Evolutionary conservation across 164 flowering plant genomes (phyloP).

Genomic region (Euptelea pleiosperma): DNA sequence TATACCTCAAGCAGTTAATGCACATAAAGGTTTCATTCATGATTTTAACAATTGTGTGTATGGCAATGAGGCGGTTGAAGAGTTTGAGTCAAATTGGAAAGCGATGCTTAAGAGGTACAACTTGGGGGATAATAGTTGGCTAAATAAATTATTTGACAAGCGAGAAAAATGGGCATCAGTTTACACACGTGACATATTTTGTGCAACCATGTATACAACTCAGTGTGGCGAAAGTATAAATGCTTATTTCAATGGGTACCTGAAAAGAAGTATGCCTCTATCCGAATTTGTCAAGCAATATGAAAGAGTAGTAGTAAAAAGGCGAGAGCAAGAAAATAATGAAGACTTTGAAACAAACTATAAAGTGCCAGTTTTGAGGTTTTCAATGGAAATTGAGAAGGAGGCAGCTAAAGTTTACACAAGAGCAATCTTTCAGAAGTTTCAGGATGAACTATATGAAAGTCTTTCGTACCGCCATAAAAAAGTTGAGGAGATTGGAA

Average conservation of each 20-base stretch:
- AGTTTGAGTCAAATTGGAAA: no score
- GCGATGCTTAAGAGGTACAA: neutral
- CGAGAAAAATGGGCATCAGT: neutral
- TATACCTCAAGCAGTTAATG: neutral
- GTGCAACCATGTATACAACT: no score
- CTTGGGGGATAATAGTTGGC: neutral
- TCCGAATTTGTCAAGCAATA: neutral
- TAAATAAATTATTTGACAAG: neutral
- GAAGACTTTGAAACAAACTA: neutral
- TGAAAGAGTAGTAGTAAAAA: neutral
- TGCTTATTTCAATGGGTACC: no score
- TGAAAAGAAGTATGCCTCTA: constrained; percentile 3
- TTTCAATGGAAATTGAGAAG: neutral
- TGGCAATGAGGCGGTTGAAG: neutral
- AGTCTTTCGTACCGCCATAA: neutral
- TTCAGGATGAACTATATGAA: no score
- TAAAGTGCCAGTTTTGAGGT: neutral
- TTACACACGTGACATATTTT: neutral
- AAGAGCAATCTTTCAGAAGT: neutral
- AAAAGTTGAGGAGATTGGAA: neutral
- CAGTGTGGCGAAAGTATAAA: no score
- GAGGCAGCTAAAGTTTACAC: constrained; percentile 1
- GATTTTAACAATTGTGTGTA: neutral
- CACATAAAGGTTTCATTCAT: neutral
- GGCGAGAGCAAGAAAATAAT: neutral